Conservation (phyloP, 164 flowering plant species). For the Chloranthus sessilifolius region DNA sequence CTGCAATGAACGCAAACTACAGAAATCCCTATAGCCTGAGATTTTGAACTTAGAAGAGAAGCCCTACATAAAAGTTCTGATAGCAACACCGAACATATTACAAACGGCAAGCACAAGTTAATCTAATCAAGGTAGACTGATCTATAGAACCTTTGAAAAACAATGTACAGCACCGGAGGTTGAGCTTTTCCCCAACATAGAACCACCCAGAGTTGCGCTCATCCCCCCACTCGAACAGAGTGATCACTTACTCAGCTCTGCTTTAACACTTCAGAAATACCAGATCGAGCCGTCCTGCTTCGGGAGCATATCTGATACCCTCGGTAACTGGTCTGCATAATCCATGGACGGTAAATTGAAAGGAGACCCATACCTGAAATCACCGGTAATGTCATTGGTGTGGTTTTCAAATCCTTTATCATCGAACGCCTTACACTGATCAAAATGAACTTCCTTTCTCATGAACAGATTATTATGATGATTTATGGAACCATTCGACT, state of each 20-base stretch:
- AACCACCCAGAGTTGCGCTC: constrained; percentile 1
- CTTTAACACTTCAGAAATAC: constrained; percentile 24
- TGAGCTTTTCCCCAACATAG: too few relatives aligned
- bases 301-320: constrained; percentile 23
- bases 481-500: constrained; percentile 22
- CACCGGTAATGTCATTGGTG: constrained; percentile 19
- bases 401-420: constrained; percentile 29
- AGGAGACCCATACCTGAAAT: constrained; percentile 42
- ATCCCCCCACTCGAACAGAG: not conserved
- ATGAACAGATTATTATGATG: constrained; percentile 21
- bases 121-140: too few relatives aligned
- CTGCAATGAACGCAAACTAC: too few relatives aligned
- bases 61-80: too few relatives aligned
- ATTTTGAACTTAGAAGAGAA: too few relatives aligned
- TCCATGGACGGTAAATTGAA: constrained; percentile 37
- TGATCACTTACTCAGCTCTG: not conserved
- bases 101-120: too few relatives aligned
- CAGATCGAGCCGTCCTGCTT: constrained; percentile 47
- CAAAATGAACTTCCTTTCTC: constrained; percentile 34
- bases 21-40: too few relatives aligned
- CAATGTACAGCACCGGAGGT: too few relatives aligned
- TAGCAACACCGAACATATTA: too few relatives aligned
- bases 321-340: constrained; percentile 21
- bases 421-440: constrained; percentile 33
- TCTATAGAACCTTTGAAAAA: too few relatives aligned